Evolutionary conservation across 805 yeast species (phyloP).

Genomic region (Metschnikowia koreensis): DNA sequence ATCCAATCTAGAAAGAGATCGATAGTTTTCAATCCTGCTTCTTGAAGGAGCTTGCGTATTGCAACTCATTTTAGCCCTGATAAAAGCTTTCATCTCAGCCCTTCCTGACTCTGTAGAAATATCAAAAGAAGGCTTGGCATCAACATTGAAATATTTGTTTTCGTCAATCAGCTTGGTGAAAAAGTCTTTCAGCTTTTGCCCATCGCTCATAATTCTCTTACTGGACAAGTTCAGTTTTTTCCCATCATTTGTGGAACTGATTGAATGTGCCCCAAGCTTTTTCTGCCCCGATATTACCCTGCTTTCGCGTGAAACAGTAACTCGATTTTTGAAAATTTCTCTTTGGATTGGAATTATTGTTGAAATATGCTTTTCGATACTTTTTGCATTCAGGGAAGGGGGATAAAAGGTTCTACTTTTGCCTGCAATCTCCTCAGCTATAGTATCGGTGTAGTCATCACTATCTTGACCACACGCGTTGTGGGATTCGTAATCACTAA

Average conservation of each 20-base stretch:
- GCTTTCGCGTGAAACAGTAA: not conserved
- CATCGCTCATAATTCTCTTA: not conserved
- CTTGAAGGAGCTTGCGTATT: not conserved
- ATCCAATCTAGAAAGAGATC: not conserved
- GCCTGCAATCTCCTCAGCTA: not conserved
- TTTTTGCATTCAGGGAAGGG: not conserved
- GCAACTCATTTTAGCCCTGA: slow-evolving; percentile 8
- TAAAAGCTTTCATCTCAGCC: slow-evolving; percentile 12
- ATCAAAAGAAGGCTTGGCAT: slow-evolving; percentile 11
- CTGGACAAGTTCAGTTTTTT: not conserved
- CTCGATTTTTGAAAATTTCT: not conserved
- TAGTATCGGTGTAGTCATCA: not conserved
- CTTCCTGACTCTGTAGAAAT: slow-evolving; percentile 14
- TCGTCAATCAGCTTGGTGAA: not conserved
- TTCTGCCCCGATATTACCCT: not conserved
- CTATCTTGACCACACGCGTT: slow-evolving; percentile 2
- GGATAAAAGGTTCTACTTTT: not conserved
- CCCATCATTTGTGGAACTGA: not conserved
- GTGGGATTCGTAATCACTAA: slow-evolving; percentile 4
- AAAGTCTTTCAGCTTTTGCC: not conserved
- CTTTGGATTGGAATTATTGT: not conserved
- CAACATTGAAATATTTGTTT: not conserved
- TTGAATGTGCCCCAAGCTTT: not conserved
- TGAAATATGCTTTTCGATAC: not conserved
- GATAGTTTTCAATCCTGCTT: not conserved